A percentile compares a stretch with the other conserved stretches of the same genome.
Conservation (phyloP, 495 filamentous ascomycete genomes). For the Xylaria flabelliformis region DNA sequence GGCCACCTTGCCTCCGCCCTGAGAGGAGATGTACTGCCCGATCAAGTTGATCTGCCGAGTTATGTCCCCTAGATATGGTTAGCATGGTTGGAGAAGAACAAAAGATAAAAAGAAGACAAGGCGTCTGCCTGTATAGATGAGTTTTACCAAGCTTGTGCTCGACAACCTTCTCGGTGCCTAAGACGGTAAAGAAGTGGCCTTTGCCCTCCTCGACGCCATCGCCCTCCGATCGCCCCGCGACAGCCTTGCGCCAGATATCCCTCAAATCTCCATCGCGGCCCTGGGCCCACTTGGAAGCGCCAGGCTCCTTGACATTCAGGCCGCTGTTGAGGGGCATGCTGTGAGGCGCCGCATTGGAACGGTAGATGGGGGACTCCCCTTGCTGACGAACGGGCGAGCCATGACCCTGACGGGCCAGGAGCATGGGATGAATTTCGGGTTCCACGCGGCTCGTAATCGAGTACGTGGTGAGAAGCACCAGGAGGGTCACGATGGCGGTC, state of each 20-base stretch:
- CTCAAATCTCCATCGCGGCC: slow-evolving; percentile 89
- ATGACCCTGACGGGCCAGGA: slow-evolving; percentile 83
- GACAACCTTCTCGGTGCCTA: slow-evolving; percentile 73
- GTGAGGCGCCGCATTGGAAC: slow-evolving; percentile 81
- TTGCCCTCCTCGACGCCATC: slow-evolving; percentile 61
- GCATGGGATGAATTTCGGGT: slow-evolving; percentile 88
- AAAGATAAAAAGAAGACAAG: background rate
- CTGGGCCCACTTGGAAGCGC: slow-evolving; percentile 78
- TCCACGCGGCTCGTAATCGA: slow-evolving; percentile 61
- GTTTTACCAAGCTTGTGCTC: slow-evolving; percentile 68
- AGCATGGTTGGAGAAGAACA: slow-evolving; percentile 2
- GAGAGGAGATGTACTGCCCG: slow-evolving; percentile 71
- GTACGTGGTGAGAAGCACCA: slow-evolving; percentile 62
- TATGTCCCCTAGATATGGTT: slow-evolving; percentile 60
- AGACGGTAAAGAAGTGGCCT: slow-evolving; percentile 80
- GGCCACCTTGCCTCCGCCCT: slow-evolving; percentile 78
- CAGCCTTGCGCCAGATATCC: slow-evolving; percentile 86
- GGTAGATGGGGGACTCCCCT: slow-evolving; percentile 82
- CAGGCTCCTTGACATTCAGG: slow-evolving; percentile 83
- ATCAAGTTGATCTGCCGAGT: slow-evolving; percentile 88
- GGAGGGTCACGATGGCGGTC: slow-evolving; percentile 65
- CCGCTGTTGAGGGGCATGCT: slow-evolving; percentile 82
- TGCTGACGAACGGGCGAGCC: slow-evolving; percentile 79
- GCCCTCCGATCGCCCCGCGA: slow-evolving; percentile 66
- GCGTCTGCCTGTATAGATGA: background rate